Evolutionary conservation across 768 basidiomycete genomes (phyloP).

Genomic region (Kwoniella dendrophila): DNA sequence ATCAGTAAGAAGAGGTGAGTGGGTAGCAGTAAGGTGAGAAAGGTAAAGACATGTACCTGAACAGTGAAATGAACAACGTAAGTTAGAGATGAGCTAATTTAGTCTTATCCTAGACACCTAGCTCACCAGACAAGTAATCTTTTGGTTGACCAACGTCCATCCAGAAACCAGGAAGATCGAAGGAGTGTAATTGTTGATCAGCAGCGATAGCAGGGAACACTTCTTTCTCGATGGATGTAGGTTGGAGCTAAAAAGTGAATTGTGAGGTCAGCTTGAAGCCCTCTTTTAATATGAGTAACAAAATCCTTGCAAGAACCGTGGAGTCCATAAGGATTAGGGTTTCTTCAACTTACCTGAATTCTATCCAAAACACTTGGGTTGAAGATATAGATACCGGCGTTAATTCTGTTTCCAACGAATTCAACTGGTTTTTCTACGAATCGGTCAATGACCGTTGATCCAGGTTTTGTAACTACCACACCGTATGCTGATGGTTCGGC

Average conservation of each 20-base stretch:
- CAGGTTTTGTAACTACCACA: constrained; percentile 59
- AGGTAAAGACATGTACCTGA: constrained; percentile 60
- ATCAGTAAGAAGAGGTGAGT: constrained; percentile 56
- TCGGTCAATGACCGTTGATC: constrained; percentile 59
- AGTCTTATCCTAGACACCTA: background rate
- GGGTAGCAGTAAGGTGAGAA: constrained; percentile 57
- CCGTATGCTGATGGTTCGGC: constrained; percentile 61
- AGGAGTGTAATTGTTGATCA: constrained; percentile 59
- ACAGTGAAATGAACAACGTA: constrained; percentile 27
- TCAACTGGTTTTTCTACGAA: constrained; percentile 62
- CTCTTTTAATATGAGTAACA: background rate
- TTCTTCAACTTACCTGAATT: constrained; percentile 57
- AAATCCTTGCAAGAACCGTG: background rate
- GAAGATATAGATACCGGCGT: constrained; percentile 63
- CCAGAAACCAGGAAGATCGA: constrained; percentile 61
- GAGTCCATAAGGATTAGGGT: background rate
- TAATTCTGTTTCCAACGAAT: constrained; percentile 61
- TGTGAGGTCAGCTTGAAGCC: background rate
- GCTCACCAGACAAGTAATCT: constrained; percentile 54
- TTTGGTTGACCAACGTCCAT: constrained; percentile 62
- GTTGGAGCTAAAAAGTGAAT: constrained; percentile 53
- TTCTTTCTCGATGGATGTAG: constrained; percentile 61
- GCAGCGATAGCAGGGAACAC: constrained; percentile 59
- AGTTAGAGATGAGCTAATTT: background rate
- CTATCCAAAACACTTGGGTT: constrained; percentile 60